These are phyloP conservation scores for Phytophthora nicotianae DNA, from an alignment of 352 stramenopile species.

Conservation along the genomic window DNA sequence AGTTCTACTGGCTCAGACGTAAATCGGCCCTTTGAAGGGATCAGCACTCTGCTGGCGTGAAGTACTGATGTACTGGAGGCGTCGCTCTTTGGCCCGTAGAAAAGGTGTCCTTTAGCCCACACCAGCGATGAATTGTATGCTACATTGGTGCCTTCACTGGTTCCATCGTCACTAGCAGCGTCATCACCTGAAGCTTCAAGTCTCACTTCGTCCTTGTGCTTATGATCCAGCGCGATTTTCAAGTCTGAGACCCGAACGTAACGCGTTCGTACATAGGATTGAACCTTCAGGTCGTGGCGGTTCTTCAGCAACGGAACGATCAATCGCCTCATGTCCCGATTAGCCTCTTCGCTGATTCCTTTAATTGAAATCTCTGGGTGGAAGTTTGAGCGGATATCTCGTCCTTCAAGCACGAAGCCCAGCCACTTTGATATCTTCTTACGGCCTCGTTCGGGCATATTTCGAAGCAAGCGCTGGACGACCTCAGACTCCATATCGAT, in stretches of 20 bases:
- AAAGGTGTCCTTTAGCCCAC: slow-evolving; percentile 67
- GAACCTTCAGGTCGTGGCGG: slow-evolving; percentile 67
- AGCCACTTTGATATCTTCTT: slow-evolving; percentile 81
- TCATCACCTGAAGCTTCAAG: slow-evolving; percentile 39
- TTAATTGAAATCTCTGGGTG: slow-evolving; percentile 75
- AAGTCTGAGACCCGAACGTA: slow-evolving; percentile 70
- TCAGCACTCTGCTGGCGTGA: slow-evolving; percentile 45
- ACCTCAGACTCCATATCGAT: slow-evolving; percentile 84
- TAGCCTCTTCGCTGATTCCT: slow-evolving; percentile 66
- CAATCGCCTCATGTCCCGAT: slow-evolving; percentile 65
- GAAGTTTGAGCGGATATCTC: slow-evolving; percentile 76
- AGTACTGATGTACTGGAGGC: slow-evolving; percentile 64
- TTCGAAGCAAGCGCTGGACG: slow-evolving; percentile 43
- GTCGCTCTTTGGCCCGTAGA: slow-evolving; percentile 72
- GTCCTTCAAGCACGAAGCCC: slow-evolving; percentile 68
- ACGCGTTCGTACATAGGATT: slow-evolving; percentile 62
- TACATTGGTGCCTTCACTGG: slow-evolving; percentile 4
- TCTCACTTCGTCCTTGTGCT: slow-evolving; percentile 65
- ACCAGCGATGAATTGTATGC: slow-evolving; percentile 23
- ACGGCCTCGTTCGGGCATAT: slow-evolving; percentile 62
- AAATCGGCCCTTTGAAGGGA: slow-evolving; percentile 52
- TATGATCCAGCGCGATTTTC: slow-evolving; percentile 69
- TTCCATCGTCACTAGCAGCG: slow-evolving; percentile 24
- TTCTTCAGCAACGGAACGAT: slow-evolving; percentile 80
- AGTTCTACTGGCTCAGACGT: slow-evolving; percentile 68